Percentiles rank a stretch among this genome's conserved stretches.
Conservation (phyloP, 106 monocot genomes). For the Dioscorea zingiberensis region DNA sequence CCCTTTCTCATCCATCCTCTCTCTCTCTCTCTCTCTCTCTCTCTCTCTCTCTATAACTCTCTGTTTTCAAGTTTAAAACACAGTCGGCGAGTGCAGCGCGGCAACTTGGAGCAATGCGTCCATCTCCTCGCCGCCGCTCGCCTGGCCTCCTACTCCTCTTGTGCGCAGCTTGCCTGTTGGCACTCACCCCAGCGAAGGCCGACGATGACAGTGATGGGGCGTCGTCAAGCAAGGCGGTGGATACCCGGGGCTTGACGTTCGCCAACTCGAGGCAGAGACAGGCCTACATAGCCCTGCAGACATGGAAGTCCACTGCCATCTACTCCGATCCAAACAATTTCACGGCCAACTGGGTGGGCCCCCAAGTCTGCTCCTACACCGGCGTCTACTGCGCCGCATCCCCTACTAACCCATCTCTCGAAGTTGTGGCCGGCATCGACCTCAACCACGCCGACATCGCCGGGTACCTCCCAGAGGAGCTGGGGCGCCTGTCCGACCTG, state of each 20-base stretch:
- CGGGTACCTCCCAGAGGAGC: constrained; percentile 44
- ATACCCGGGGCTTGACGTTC: constrained; percentile 9
- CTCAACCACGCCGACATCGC: constrained; percentile 63
- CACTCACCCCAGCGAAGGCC: not conserved
- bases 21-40: too few species aligned
- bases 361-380: constrained; percentile 43
- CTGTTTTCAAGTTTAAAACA: not conserved
- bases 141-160: not conserved
- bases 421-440: constrained; percentile 54
- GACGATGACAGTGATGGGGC: not conserved
- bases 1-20: not conserved
- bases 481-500: constrained; percentile 54
- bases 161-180: not conserved
- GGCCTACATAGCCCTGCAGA: constrained; percentile 42
- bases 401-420: constrained; percentile 18
- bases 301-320: constrained; percentile 58
- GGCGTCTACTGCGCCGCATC: constrained; percentile 39
- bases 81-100: not conserved
- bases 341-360: constrained; percentile 47
- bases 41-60: not conserved
- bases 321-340: constrained; percentile 60
- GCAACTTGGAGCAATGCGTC: too few species aligned
- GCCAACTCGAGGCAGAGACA: constrained; percentile 21
- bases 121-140: not conserved
- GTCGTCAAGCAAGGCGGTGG: not conserved